Evolutionary conservation across 345 rosid species (phyloP).

Genomic region (Linum tenue): DNA sequence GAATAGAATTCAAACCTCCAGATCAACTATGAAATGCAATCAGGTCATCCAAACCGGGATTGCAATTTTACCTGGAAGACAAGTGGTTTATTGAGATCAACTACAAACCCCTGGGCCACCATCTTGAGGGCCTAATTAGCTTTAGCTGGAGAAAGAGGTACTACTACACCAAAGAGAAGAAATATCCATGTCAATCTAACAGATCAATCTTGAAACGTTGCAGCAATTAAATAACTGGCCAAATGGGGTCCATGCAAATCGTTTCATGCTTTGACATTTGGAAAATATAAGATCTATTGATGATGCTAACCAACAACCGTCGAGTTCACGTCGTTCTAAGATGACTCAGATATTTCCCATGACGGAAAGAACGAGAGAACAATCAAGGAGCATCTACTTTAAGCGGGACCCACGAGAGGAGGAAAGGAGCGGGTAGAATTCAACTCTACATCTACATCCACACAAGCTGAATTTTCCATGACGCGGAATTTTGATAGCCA

Average conservation of each 20-base stretch:
- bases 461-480: not conserved
- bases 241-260: not conserved
- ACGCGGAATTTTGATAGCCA: not conserved
- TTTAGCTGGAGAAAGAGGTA: not conserved
- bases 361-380: not conserved
- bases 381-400: too few species aligned
- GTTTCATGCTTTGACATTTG: not conserved
- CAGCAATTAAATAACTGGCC: not conserved
- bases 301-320: not conserved
- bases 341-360: not conserved
- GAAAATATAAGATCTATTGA: not conserved
- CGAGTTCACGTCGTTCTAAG: not conserved
- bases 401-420: not conserved
- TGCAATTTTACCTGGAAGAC: slow-evolving; percentile 2
- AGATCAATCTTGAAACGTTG: not conserved
- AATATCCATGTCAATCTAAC: not conserved
- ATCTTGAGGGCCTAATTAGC: not conserved
- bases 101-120: not conserved
- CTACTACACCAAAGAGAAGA: too few species aligned
- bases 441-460: not conserved
- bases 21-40: not conserved
- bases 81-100: slow-evolving; percentile 5
- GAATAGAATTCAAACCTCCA: not conserved
- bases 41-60: not conserved
- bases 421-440: not conserved